Base-by-base conservation (phyloP, 139 green algal genomes). In the Nannochloris sp. region DNA sequence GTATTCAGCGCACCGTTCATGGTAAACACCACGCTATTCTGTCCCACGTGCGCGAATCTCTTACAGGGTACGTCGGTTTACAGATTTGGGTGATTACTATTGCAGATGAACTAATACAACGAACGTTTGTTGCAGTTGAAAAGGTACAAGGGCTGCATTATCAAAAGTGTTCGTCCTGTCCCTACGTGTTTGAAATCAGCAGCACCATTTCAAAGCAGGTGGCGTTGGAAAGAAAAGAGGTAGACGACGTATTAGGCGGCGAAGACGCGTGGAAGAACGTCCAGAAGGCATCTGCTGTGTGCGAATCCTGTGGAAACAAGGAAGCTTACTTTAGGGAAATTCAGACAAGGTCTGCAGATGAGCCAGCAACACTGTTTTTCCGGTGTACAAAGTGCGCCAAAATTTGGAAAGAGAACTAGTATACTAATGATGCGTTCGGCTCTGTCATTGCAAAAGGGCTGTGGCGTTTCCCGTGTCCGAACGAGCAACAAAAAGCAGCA, bases 301-400 rank as follows among this genome's bases (percentile, higher is more conserved):
- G 91, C 67, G 76, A 80, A 18, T 82, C 85, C 37, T 97, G 91
- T 71, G 24, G 51, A 2, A 71, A 94, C 68, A 64, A 79, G 12
- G 50, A 90, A 55, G 91, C 91, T 0, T 95, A 89, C 67, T 97
- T 95, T 65, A 87, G 87, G 73, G 85, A 96, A 74, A 83, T 97
- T 21, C 91, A 97, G 63, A 97, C 77, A 1, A 66, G 91, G 4
- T 95, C 88, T 4, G 91, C 91, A 4, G 91, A 97, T 57, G 91
- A 97, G 75, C 89, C 91, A 7, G 91, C 91, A 24, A 92, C 84
- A 0, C 69, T 93, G 2, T 97, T 97, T 79, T 96, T 83, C 71
- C 85, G 85, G 66, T 97, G 91, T 60, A 75, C 75, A 6, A 75
- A 87, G 54, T 95, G 88, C 64, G 78, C 9, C 1, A 60, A 81